Evolutionary conservation across 2,329 filamentous ascomycete genomes (phyloP), one percentile per base, ranked within the genome.

Genomic region (Boeremia exigua): DNA sequence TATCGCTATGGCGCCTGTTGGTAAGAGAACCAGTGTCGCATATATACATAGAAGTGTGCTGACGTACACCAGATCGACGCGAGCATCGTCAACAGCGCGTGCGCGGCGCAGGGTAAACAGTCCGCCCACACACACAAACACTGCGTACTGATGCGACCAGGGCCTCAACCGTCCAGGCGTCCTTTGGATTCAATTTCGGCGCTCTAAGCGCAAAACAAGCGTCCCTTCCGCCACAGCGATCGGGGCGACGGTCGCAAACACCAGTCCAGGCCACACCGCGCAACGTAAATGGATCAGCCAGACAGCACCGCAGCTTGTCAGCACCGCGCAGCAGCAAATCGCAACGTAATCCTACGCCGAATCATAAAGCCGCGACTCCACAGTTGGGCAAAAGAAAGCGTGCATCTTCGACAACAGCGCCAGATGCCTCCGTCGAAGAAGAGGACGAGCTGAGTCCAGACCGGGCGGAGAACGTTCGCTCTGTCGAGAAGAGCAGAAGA

Each of bases 81-180:
- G 82, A 84, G 75, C 80, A 81, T 67, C 78, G 78, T 67, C 80
- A 80, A 68, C 82, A 84, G 80, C 82, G 82, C 72, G 79, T 83
- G 72, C 82, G 82, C 67, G 82, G 82, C 70, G 82, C 82, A 69
- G 82, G 78, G 81, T 84, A 80, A 68, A 80, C 67, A 66, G 50
- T 65, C 63, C 50, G 11, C 34, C 27, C 23, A n/a, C 28, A 30
- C 50, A 48, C 30, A 37, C 19, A 48, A n/a, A 38, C 42, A 25
- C 30, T 2, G 17, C 32, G 50, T 46, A 55, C 66, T 71, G 52
- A 77, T 58, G 59, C 19, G 32, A 34, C 53, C 62, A 84, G 81
- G 40, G 76, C 78, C 58, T 79, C 79, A 53, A 77, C 79, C 58
- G 51, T 81, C 75, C 65, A 78, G 75, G 75, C 80, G 4, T 76